Conservation (phyloP, 2,329 filamentous ascomycete species). For the Colletotrichum chlorophyti region DNA sequence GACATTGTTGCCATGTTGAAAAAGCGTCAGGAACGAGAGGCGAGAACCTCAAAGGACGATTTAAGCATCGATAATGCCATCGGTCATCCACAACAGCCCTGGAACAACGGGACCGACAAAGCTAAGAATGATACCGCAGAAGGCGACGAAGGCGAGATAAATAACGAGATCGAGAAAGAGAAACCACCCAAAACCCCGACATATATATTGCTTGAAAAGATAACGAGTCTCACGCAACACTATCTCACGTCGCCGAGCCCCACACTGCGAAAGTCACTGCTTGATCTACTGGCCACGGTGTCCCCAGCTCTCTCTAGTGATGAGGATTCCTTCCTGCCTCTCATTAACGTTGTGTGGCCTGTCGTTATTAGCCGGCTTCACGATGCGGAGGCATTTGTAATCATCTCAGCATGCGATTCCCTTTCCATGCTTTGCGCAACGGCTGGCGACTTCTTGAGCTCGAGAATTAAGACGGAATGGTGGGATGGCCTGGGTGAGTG, state of each 20-base stretch:
- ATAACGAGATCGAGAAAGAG: slow-evolving; percentile 42
- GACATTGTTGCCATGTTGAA: slow-evolving; percentile 62
- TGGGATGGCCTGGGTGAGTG: slow-evolving; percentile 57
- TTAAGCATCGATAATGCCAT: slow-evolving; percentile 39
- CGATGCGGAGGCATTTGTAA: slow-evolving; percentile 72
- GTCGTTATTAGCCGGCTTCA: slow-evolving; percentile 74
- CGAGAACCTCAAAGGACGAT: slow-evolving; percentile 42
- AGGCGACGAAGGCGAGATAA: slow-evolving; percentile 24
- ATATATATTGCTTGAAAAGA: slow-evolving; percentile 81
- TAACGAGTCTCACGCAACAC: slow-evolving; percentile 84
- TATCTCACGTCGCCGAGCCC: slow-evolving; percentile 88
- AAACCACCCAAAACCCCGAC: slow-evolving; percentile 76
- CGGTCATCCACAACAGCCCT: slow-evolving; percentile 43
- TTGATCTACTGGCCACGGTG: slow-evolving; percentile 77
- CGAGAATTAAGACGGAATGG: slow-evolving; percentile 79
- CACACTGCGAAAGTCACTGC: slow-evolving; percentile 76
- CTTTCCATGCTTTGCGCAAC: slow-evolving; percentile 72
- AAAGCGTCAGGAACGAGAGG: slow-evolving; percentile 35
- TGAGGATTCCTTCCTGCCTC: slow-evolving; percentile 83
- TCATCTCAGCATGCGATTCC: slow-evolving; percentile 72
- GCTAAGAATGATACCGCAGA: slow-evolving; percentile 33
- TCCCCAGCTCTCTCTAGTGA: slow-evolving; percentile 75
- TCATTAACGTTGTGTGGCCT: slow-evolving; percentile 92
- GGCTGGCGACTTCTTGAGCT: slow-evolving; percentile 82
- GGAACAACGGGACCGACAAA: slow-evolving; percentile 32